These are phyloP conservation scores for Iberis amara DNA, from an alignment of 441 rosid species.

Conservation along the genomic window DNA sequence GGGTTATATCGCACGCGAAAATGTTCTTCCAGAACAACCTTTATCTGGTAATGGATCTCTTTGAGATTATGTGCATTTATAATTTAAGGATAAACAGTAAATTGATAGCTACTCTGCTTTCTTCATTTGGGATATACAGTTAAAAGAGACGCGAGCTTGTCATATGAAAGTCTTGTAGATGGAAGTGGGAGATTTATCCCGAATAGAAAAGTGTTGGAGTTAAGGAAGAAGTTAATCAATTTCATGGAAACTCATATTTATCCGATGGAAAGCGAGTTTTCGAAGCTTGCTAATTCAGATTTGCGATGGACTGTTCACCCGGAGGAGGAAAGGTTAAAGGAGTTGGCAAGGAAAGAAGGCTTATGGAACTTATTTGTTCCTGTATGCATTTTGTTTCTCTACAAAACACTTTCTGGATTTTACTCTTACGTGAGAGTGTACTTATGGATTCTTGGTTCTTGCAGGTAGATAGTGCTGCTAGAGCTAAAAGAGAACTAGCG, in stretches of 20 bases:
- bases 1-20: constrained; percentile 45
- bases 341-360: constrained; percentile 82
- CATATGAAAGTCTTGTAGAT: constrained; percentile 37
- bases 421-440: constrained; percentile 4
- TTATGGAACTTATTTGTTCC: constrained; percentile 92
- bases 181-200: constrained; percentile 67
- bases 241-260: constrained; percentile 90
- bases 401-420: not conserved
- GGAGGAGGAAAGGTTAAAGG: constrained; percentile 83
- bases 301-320: constrained; percentile 89
- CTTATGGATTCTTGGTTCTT: constrained; percentile 27
- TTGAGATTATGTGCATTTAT: constrained; percentile 4
- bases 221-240: constrained; percentile 65
- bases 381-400: constrained; percentile 38
- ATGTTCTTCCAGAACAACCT: constrained; percentile 66
- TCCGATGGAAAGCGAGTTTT: constrained; percentile 75
- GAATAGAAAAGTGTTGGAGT: constrained; percentile 49
- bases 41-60: constrained; percentile 51
- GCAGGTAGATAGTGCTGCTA: constrained; percentile 86
- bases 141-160: constrained; percentile 24
- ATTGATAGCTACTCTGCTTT: constrained; percentile 3
- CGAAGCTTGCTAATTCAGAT: constrained; percentile 68
- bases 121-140: constrained; percentile 26
- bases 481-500: constrained; percentile 59
- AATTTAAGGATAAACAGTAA: not conserved